Percentiles rank a stretch among this genome's conserved stretches.
Conservation (phyloP, 371 early-diverging fungal species). For the Capillidium rhysosporum region DNA sequence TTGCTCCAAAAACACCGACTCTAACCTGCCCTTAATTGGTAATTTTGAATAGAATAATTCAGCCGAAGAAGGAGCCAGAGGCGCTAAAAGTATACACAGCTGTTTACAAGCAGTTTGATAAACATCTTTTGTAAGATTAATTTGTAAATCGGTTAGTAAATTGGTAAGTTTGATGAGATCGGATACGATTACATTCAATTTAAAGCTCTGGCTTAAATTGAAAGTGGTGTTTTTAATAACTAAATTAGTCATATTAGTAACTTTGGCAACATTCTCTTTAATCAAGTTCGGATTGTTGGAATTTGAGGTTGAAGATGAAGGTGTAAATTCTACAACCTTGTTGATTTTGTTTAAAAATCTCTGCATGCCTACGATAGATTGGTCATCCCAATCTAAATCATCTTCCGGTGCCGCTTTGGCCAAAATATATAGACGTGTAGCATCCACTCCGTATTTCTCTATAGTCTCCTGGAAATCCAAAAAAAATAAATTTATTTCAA, state of each 20-base stretch:
- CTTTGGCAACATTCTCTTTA: neutral
- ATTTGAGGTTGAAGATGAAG: neutral
- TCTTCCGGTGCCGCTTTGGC: constrained; percentile 80
- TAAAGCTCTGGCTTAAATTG: constrained; percentile 41
- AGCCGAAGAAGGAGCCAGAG: constrained; percentile 47
- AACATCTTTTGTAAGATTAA: neutral
- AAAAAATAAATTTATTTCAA: neutral
- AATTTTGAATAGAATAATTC: constrained; percentile 51
- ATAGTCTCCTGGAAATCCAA: constrained; percentile 25
- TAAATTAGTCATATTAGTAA: constrained; percentile 22
- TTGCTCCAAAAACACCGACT: constrained; percentile 26
- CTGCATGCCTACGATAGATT: constrained; percentile 79
- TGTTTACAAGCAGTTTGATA: constrained; percentile 26
- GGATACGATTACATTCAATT: constrained; percentile 44
- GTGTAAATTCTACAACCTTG: constrained; percentile 15
- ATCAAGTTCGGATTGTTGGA: constrained; percentile 8
- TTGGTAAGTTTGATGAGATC: constrained; percentile 69
- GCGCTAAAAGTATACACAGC: constrained; percentile 50
- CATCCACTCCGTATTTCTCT: constrained; percentile 54
- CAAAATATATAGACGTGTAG: constrained; percentile 69
- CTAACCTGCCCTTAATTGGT: neutral
- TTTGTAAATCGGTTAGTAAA: constrained; percentile 15
- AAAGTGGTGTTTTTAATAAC: constrained; percentile 12
- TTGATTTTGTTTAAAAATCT: constrained; percentile 48
- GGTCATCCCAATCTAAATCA: constrained; percentile 78